Conservation (phyloP, 83 land plant species). For the Larix sibirica region DNA sequence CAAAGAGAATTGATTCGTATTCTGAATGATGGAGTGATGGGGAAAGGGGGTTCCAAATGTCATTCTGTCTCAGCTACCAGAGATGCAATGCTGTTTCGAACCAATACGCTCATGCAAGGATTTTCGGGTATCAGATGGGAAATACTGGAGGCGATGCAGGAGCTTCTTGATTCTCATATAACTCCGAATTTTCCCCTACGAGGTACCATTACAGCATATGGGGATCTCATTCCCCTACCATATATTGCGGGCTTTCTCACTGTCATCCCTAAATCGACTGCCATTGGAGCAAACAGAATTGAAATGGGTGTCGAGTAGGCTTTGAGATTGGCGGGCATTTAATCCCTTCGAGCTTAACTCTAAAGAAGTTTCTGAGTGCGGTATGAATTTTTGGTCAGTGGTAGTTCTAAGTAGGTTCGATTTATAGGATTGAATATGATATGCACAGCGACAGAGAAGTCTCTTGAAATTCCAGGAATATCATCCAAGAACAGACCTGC, state of each 20-base stretch:
- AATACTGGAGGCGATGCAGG: conserved; percentile 19
- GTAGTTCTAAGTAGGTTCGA: too few relatives aligned
- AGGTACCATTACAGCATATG: conserved; percentile 66
- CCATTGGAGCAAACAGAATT: conserved; percentile 28
- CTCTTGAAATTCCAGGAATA: too few relatives aligned
- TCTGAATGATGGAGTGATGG: too few relatives aligned
- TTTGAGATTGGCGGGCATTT: conserved; percentile 38
- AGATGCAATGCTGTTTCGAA: conserved; percentile 26
- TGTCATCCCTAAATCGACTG: conserved; percentile 43
- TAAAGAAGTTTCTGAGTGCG: conserved; percentile 35
- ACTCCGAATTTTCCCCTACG: conserved; percentile 48
- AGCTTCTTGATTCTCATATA: conserved; percentile 18
- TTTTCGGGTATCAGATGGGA: conserved; percentile 34
- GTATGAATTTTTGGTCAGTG: too few relatives aligned
- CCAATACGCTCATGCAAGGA: conserved; percentile 33
- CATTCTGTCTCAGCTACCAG: neutral
- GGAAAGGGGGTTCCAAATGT: neutral
- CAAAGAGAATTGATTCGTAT: too few relatives aligned
- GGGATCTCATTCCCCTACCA: conserved; percentile 59
- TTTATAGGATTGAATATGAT: too few relatives aligned
- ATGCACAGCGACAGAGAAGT: too few relatives aligned
- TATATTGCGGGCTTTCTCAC: conserved; percentile 71
- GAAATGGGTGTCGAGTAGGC: conserved; percentile 29
- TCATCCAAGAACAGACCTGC: too few relatives aligned
- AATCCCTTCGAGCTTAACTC: conserved; percentile 58